Evolutionary conservation across 2,329 filamentous ascomycete genomes (phyloP), one percentile per base, ranked within the genome.

Genomic region (Aspergillus sp.): DNA sequence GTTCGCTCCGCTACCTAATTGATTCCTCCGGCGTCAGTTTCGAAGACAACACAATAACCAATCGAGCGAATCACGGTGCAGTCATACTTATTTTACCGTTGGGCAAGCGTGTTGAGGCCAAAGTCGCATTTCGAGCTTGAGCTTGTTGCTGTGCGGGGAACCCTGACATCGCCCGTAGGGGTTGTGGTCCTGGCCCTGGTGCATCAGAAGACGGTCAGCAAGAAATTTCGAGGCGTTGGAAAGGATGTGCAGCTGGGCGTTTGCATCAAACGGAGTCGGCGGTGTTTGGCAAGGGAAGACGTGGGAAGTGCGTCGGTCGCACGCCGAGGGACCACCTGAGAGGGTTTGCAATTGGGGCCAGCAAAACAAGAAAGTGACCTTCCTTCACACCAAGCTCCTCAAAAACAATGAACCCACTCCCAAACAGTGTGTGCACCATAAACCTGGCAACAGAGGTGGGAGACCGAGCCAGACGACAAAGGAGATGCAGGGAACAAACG

Each of bases 11-110:
- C 77, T 80, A 52, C 82, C 83, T 80, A 70, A 48, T 67, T 55
- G 45, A 48, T 44, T 43, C 50, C 44, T 37, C 52, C 35, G 31
- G 44, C 25, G 50, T 73, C 65, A 73, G 70, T 64, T 58, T 62
- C 59, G 45, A 57, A 52, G 17, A 25, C 23, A 55, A 27, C 33
- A 37, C 39, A 41, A 35, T 33, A 56, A 14, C 49, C 33, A 51
- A 39, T 37, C 43, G 19, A 37, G 17, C 44, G 43, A 37, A 40
- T 17, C 8, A 48, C n/a, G 11, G 39, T 14, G 21, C 49, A 44
- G 57, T 58, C 74, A 71, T 72, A 84, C 81, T 81, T 59, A 83
- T 72, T 71, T 83, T 83, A 63, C 80, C 80, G 67, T 83, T 83
- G 65, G 81, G 81, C 68, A 84, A 70, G 61, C 81, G 76, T 62